phyloP scores from a whole-genome alignment of 2,329 filamentous ascomycete genomes.

The Plectosphaerella plurivora region DNA sequence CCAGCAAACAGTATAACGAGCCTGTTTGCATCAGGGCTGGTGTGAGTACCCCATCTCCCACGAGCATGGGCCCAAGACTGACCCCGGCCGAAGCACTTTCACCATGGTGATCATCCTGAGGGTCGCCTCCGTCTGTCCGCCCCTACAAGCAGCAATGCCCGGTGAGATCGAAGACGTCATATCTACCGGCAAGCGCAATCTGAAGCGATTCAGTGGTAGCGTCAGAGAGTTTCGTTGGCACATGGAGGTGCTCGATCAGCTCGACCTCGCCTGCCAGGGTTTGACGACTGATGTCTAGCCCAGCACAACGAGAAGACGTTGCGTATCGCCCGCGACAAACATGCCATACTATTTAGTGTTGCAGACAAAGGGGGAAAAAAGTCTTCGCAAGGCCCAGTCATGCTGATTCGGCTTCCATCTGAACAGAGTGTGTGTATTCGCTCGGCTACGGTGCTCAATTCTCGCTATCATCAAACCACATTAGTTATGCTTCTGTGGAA shows the following conservation, averaged over 20 bases:
- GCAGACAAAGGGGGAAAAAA: no score
- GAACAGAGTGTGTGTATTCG: no score
- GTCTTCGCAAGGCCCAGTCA: no score
- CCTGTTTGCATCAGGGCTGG: constrained; percentile 22
- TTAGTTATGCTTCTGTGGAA: background rate
- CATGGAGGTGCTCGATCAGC: constrained; percentile 10
- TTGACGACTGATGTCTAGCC: background rate
- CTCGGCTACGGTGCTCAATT: no score
- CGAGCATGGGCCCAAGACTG: background rate
- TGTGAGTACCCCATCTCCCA: constrained; percentile 13
- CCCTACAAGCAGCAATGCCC: constrained; percentile 12
- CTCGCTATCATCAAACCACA: no score
- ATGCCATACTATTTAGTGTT: no score
- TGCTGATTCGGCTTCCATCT: no score
- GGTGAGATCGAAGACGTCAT: constrained; percentile 14
- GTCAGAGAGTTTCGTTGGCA: constrained; percentile 18
- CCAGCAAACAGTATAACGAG: constrained; percentile 18
- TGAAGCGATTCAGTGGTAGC: constrained; percentile 14
- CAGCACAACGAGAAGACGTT: no score
- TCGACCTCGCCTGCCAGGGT: constrained; percentile 9
- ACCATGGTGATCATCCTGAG: constrained; percentile 19
- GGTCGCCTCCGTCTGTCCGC: constrained; percentile 11
- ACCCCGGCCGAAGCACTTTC: constrained; percentile 14
- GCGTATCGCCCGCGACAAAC: no score
- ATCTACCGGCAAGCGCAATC: constrained; percentile 12